A percentile compares a stretch with the other conserved stretches of the same genome.
These are phyloP conservation scores for Lagerstroemia speciosa DNA, from an alignment of 345 rosid genomes.

Conservation along the genomic window DNA sequence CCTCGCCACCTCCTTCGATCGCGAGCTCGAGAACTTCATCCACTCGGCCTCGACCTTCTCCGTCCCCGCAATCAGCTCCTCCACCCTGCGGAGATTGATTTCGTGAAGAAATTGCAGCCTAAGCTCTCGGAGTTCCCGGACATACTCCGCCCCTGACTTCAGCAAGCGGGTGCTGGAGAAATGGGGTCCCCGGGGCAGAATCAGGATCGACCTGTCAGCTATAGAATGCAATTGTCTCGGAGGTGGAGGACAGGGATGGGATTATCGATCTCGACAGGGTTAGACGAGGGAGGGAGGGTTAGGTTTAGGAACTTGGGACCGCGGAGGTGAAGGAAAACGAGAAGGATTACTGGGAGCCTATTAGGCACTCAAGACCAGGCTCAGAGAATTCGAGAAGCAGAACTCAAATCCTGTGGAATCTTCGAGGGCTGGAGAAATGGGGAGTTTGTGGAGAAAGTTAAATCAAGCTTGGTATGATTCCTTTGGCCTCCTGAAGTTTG, in stretches of 20 bases:
- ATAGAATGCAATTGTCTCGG: conserved; percentile 69
- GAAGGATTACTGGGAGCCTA: conserved; percentile 58
- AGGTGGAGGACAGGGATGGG: conserved; percentile 32
- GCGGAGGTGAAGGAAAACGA: conserved; percentile 9
- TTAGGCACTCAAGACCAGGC: conserved; percentile 57
- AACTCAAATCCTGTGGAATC: conserved; percentile 39
- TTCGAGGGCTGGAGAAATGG: conserved; percentile 61
- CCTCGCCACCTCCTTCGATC: conserved; percentile 72
- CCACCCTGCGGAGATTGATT: conserved; percentile 55
- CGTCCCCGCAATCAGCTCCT: conserved; percentile 28
- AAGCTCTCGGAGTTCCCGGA: conserved; percentile 83
- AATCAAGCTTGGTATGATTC: conserved; percentile 69
- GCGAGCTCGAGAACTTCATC: conserved; percentile 78
- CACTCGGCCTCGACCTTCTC: conserved; percentile 57
- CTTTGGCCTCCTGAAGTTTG: background rate
- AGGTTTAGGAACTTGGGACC: conserved; percentile 22
- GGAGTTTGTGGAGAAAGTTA: conserved; percentile 77
- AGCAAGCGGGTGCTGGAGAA: conserved; percentile 78
- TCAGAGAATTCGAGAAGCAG: conserved; percentile 76
- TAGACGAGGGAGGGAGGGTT: conserved; percentile 28
- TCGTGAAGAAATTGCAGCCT: conserved; percentile 84
- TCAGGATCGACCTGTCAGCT: conserved; percentile 71
- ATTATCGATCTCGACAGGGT: conserved; percentile 39
- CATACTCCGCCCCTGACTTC: conserved; percentile 80
- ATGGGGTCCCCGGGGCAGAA: conserved; percentile 65